Evolutionary conservation across 1,284 basidiomycete genomes (phyloP), one percentile per base, ranked within the genome.

Genomic region (Limonomyces culmigenus): DNA sequence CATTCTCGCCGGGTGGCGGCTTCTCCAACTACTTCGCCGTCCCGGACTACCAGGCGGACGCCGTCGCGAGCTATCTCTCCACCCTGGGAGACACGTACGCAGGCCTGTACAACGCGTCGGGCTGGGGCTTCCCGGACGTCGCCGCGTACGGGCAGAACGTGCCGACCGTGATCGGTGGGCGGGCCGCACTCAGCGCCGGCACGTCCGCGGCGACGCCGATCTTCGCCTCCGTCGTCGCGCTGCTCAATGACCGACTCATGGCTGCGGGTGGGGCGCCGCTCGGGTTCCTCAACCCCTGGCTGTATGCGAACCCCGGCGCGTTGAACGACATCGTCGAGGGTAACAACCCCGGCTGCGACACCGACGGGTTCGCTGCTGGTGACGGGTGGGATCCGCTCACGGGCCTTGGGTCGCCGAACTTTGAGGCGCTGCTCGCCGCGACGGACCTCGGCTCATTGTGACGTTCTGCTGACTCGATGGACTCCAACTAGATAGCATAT

Each of bases 261-360:
- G 55, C 69, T 0, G 47, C 54, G 15, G 63, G 64, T 35, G 62
- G 65, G 47, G 25, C 60, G 4, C 49, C 68, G 2, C 58, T 76
- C 19, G 73, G 73, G 2, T 76, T 75, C 55, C 53, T 77, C 34
- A 75, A 77, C 48, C 73, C 71, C 2, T 51, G 71, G 20, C 51
- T 75, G 35, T 75, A 75, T 46, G 59, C 63, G 0, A 59, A 48
- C 2, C 62, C 58, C 18, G 48, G 50, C 4, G 70, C 63, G 14
- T 66, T 78, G 49, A 75, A 70, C 45, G 74, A 78, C 47, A 74
- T 78, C 43, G 63, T 56, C 0, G 63, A 63, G 4, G 72, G 74
- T 5, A 47, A 43, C 25, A 57, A 55, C 41, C 52, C 53, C 3
- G 55, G 55, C 14, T 57, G 41, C 33, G 29, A 29, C 8, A 42